Base-by-base conservation (phyloP, 257 asterid species). In the Przewalskia tangutica region DNA sequence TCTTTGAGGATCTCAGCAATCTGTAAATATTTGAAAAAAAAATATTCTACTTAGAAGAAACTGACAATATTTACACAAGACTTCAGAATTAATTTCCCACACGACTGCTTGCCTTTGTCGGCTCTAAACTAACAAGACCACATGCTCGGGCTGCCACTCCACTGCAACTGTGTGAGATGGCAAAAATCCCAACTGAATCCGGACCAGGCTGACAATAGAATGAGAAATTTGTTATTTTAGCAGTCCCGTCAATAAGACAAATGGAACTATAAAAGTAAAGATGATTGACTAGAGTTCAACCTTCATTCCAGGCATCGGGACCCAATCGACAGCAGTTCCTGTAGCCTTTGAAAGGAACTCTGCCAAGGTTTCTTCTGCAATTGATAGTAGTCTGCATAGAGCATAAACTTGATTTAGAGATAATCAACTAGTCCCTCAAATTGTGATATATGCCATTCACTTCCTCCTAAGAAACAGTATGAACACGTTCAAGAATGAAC, bases 261-360 rank as follows among this genome's bases (percentile, higher is more conserved):
- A 60, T 56, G 48, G 76, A 67, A 42, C 16, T 18, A 60, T 51
- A 50, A 83, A 70, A n/a, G 12, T 46, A 38, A 70, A 23, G 32
- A 34, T 27, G 63, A 79, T 54, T 12, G 34, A 53, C 77, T 68
- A 50, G 36, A 77, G 4, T 17, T 42, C 81, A 66, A 95, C 99
- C 99, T 95, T 96, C 99, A 96, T 96, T 92, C 99, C 99, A 91
- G 99, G 99, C 98, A 96, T 92, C 90, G 95, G 99, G 85, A 96
- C 98, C 99, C 99, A 96, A 93, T 94, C 98, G 64, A 96, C 97
- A 89, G 99, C 98, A 86, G 98, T 96, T 90, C 99, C 99, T 78
- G 98, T 96, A 89, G 99, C 99, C 97, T 96, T 96, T 17, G 98
- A 96, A 73, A 96, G 98, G 97, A 96, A 96, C 97, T 93, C 98